Conservation (phyloP, 1,139 yeast species). For the Suhomyces bolitotheri region DNA sequence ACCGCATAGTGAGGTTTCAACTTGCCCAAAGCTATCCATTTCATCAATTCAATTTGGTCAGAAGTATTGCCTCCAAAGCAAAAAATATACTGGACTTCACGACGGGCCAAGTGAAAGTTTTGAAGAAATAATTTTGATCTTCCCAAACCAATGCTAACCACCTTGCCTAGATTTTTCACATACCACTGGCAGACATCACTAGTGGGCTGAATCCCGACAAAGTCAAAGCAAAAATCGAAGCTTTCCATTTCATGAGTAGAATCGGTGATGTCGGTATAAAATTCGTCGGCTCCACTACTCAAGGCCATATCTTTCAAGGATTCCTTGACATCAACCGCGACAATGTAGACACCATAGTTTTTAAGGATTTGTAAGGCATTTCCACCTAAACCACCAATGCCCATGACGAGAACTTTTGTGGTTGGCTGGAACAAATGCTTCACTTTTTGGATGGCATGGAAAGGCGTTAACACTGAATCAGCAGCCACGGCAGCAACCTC, state of each 20-base stretch:
- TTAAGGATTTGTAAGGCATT: constrained; percentile 50
- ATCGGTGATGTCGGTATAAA: constrained; percentile 32
- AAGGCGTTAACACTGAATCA: constrained; percentile 54
- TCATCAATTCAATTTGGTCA: constrained; percentile 47
- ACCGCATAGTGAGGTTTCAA: constrained; percentile 39
- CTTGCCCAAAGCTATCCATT: constrained; percentile 44
- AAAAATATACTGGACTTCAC: constrained; percentile 44
- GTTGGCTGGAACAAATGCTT: constrained; percentile 34
- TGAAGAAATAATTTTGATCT: constrained; percentile 30
- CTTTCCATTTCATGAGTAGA: constrained; percentile 32
- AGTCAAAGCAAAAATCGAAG: constrained; percentile 46
- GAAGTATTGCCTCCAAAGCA: constrained; percentile 49
- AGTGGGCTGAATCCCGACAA: constrained; percentile 46
- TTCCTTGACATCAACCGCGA: constrained; percentile 41
- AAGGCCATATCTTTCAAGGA: constrained; percentile 32
- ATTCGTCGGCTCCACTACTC: constrained; percentile 46
- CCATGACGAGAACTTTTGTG: constrained; percentile 44
- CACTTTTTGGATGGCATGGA: constrained; percentile 49
- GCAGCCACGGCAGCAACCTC: constrained; percentile 52
- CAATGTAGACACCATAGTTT: constrained; percentile 41
- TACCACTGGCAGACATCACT: constrained; percentile 34
- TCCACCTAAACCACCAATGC: constrained; percentile 54
- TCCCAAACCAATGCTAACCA: constrained; percentile 49
- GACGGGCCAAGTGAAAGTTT: constrained; percentile 40
- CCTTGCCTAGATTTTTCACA: constrained; percentile 39